Evolutionary conservation across 1,284 basidiomycete genomes (phyloP).

Genomic region (Pascua sp.): DNA sequence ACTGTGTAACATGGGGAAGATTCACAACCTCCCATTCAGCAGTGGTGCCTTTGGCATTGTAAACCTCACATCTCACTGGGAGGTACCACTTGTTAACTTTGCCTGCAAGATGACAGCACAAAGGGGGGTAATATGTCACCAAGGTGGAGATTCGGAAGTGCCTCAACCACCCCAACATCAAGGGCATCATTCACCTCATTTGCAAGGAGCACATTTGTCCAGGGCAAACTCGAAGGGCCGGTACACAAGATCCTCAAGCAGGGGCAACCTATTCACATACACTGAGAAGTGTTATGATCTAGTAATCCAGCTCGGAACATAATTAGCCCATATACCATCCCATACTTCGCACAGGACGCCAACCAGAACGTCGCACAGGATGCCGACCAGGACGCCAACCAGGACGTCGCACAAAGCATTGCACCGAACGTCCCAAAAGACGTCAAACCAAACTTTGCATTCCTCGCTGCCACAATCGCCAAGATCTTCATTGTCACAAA

Average conservation of each 20-base stretch:
- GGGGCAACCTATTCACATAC: conserved; percentile 74
- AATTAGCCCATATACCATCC: too few species aligned
- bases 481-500: too few species aligned
- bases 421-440: too few species aligned
- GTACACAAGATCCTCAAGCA: conserved; percentile 67
- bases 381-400: too few species aligned
- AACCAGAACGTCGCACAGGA: too few species aligned
- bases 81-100: conserved; percentile 61
- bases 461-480: too few species aligned
- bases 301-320: too few species aligned
- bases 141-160: conserved; percentile 69
- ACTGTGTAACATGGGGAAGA: conserved; percentile 7
- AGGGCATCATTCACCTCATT: conserved; percentile 65
- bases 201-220: conserved; percentile 49
- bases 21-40: conserved; percentile 27
- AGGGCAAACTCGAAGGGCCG: conserved; percentile 24
- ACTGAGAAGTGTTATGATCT: too few species aligned
- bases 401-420: too few species aligned
- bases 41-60: conserved; percentile 75
- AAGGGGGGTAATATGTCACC: conserved; percentile 50
- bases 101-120: conserved; percentile 64
- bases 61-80: conserved; percentile 65
- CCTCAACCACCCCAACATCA: conserved; percentile 74
- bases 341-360: too few species aligned
- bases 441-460: too few species aligned